These are phyloP conservation scores for Lophiotrema nucula DNA, from an alignment of 495 filamentous ascomycete genomes.

Conservation along the genomic window DNA sequence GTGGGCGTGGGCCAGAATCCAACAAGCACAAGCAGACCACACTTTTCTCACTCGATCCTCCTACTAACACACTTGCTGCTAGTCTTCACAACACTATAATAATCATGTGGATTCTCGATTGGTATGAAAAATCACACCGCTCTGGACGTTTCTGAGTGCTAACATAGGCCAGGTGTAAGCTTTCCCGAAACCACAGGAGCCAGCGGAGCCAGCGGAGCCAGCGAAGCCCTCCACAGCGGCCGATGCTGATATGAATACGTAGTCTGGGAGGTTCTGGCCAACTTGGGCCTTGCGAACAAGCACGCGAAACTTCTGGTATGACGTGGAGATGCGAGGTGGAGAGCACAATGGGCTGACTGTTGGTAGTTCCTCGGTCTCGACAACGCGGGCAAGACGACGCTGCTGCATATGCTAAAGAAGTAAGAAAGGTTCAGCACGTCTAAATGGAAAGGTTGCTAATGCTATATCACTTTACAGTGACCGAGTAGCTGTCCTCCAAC, in stretches of 20 bases:
- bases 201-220: neutral
- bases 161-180: conserved; percentile 20
- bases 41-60: too few species aligned
- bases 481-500: conserved; percentile 43
- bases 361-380: conserved; percentile 70
- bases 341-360: neutral
- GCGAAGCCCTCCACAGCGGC: neutral
- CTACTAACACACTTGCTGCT: too few species aligned
- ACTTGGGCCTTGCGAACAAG: conserved; percentile 91
- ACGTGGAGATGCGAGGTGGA: conserved; percentile 46
- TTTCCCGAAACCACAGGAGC: neutral
- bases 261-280: conserved; percentile 94
- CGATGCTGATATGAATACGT: conserved; percentile 26
- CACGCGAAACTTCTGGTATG: too few species aligned
- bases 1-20: too few species aligned
- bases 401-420: conserved; percentile 72
- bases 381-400: conserved; percentile 96
- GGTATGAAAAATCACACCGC: conserved; percentile 51
- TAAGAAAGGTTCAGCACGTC: neutral
- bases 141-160: conserved; percentile 14
- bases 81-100: too few species aligned
- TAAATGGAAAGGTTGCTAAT: too few species aligned
- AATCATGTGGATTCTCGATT: conserved; percentile 94
- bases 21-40: too few species aligned
- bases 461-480: conserved; percentile 59